Base-by-base conservation (phyloP, 331 rosid genomes). In the Stylosanthes scabra region DNA sequence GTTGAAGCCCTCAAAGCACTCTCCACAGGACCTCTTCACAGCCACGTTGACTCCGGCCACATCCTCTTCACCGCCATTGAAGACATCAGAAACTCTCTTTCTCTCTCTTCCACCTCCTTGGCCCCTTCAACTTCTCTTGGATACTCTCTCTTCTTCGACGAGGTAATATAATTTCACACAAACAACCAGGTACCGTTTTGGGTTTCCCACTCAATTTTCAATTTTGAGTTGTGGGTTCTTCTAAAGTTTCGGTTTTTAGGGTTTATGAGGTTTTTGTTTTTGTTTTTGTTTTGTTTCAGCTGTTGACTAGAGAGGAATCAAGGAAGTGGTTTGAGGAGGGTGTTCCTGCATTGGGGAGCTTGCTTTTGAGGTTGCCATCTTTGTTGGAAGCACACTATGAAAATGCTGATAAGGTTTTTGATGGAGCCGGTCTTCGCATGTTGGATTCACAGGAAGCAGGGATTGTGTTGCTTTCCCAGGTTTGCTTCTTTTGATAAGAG, bases 401-500 rank as follows among this genome's bases (percentile, higher is more conserved):
- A 71, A 83, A 73, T 66, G 82, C 91, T 2, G 83, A 84, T 63
- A 71, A 11, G 63, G 16, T 78, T 72, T 2, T 67, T 11, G 68
- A 72, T 81, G 67, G 70, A 65, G 83, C 90, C 59, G 85, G 88
- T 59, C 94, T 94, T 65, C 91, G 97, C 71, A 71, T 91, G 46
- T 80, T 94, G 51, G 76, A 73, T 76, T 87, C 95, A 11, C 93
- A 94, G 64, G 81, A 88, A 76, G 59, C 92, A 9, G 97, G 99
- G 52, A 74, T 73, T 2, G 92, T 94, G 56, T 74, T 88, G 63
- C 97, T 94, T 70, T 81, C 85, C 76, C 97, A 91, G 97, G 99
- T 94, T 74, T 71, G 42, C 40, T 50, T 59, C 14, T 68, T 34
- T 34, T 34, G 39, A 41, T 50, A 11, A 40, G 64, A 46, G 15